A percentile compares a stretch with the other conserved stretches of the same genome.
These are phyloP conservation scores for Homolaphlyctis polyrhiza DNA, from an alignment of 371 early-diverging fungal species.

Conservation along the genomic window DNA sequence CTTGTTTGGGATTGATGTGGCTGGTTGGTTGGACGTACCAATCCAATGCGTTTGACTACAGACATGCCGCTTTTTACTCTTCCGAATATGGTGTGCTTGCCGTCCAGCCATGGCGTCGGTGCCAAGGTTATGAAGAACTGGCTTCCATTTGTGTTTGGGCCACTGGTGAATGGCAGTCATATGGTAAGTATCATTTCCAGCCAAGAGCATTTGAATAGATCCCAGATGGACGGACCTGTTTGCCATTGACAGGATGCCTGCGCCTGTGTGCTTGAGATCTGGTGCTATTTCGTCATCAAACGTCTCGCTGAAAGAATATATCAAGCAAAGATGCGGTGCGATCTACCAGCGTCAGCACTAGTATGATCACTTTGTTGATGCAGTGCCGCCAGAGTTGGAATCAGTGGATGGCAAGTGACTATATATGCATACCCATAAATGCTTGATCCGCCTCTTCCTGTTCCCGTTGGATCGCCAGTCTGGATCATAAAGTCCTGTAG, in stretches of 20 bases:
- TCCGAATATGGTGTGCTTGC: slow-evolving; percentile 96
- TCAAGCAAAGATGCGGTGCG: neutral
- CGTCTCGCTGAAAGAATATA: slow-evolving; percentile 55
- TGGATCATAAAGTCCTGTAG: slow-evolving; percentile 35
- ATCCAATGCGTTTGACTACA: slow-evolving; percentile 72
- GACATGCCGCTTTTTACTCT: slow-evolving; percentile 85
- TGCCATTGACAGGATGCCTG: slow-evolving; percentile 91
- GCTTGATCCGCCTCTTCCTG: slow-evolving; percentile 34
- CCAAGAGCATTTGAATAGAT: too few relatives aligned
- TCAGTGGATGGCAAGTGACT: neutral
- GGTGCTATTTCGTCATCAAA: slow-evolving; percentile 93
- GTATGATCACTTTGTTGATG: neutral
- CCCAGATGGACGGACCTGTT: slow-evolving; percentile 78
- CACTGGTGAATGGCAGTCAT: slow-evolving; percentile 13
- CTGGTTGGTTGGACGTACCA: slow-evolving; percentile 17
- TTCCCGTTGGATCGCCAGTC: slow-evolving; percentile 30
- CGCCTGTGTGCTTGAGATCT: slow-evolving; percentile 71
- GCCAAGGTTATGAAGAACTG: slow-evolving; percentile 98
- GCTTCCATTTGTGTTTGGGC: slow-evolving; percentile 49
- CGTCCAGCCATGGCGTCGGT: slow-evolving; percentile 88
- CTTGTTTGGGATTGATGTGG: neutral
- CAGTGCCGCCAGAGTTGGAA: neutral
- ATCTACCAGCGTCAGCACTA: neutral
- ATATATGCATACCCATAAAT: slow-evolving; percentile 32
- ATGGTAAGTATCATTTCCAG: too few relatives aligned